Base-by-base conservation (phyloP, 352 stramenopile genomes). In the Pythium utonaiense region DNA sequence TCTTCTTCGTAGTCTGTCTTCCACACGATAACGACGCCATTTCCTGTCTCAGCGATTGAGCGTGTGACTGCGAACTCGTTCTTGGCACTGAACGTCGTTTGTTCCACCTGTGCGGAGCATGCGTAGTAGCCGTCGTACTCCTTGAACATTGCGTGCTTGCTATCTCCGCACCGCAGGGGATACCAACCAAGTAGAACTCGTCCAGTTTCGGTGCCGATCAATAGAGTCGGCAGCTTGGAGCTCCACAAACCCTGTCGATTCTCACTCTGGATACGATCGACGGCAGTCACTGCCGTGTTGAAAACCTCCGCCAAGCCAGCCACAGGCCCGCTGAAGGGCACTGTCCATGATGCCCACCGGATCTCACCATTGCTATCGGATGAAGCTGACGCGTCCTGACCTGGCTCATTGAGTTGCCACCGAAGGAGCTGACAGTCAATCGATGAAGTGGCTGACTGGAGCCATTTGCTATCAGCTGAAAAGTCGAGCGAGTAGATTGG, bases 1-100 rank as follows among this genome's bases (percentile, higher is more conserved):
- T 94, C 85, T 5, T 89, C 74, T 49, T 89, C 71, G 50, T 85
- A 87, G 51, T 94, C 85, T 0, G 83, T 92, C 31, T 77, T 77
- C 87, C 84, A 96, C 34, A 92, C 58, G 13, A 90, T 47, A 6
- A 87, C 57, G 19, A 81, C 33, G 28, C 47, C 67, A 3, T 62
- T 64, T 3, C 79, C 70, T 0, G 67, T 69, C 19, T 57, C 53
- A 55, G 76, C 74, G 4, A 57, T 58, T 24, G 71, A 80, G 1
- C 75, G 70, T 3, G 74, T 83, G 10, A 94, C 67, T 10, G 88
- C 62, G 54, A 76, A 86, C 6, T 58, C 50, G 57, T 94, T 92
- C 7, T 72, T 54, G 27, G 70, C 67, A 25, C 68, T 84, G 42
- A 89, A 95, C 3, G 50, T 57, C 0, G 86, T 61, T 19, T 78